A percentile compares a stretch with the other conserved stretches of the same genome.
phyloP scores from a whole-genome alignment of 139 green algal species.

The Coelastrella sp. region DNA sequence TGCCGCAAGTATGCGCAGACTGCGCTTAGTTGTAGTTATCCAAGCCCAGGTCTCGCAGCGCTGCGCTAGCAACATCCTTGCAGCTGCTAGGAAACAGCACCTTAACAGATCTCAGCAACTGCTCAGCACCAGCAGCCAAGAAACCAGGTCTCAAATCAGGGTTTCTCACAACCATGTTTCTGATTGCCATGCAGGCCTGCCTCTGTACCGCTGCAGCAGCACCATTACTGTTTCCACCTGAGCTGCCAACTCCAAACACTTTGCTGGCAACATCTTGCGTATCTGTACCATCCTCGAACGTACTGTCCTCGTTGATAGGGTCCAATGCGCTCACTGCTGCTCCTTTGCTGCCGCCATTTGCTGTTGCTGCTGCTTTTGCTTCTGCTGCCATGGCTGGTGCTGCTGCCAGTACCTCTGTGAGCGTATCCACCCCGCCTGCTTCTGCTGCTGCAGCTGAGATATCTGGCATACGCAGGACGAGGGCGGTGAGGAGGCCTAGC shows the following conservation, averaged over 20 bases:
- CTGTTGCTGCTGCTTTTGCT: conserved; percentile 11
- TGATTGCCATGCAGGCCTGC: conserved; percentile 82
- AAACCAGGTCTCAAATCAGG: conserved; percentile 73
- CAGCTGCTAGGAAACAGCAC: conserved; percentile 62
- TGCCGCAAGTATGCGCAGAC: too few species aligned
- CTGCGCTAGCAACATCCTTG: conserved; percentile 83
- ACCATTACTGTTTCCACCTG: conserved; percentile 53
- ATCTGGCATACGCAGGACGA: conserved; percentile 84
- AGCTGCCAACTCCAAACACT: conserved; percentile 46
- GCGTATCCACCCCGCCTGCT: conserved; percentile 51
- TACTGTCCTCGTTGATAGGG: not conserved
- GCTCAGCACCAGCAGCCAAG: conserved; percentile 74
- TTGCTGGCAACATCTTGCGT: conserved; percentile 29
- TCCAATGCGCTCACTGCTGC: not conserved
- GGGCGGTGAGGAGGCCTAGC: conserved; percentile 80
- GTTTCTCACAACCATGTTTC: conserved; percentile 86
- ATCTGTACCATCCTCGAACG: not conserved
- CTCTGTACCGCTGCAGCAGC: conserved; percentile 49
- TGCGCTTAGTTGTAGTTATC: conserved; percentile 80
- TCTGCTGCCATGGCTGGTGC: conserved; percentile 30
- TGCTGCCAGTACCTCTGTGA: conserved; percentile 27
- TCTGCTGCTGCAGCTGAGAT: conserved; percentile 58
- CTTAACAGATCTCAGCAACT: conserved; percentile 73
- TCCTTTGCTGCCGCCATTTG: conserved; percentile 12
- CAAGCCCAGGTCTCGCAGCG: conserved; percentile 88